These are phyloP conservation scores for Aegilops longissima DNA, from an alignment of 176 grass and related monocot genomes.

Conservation along the genomic window DNA sequence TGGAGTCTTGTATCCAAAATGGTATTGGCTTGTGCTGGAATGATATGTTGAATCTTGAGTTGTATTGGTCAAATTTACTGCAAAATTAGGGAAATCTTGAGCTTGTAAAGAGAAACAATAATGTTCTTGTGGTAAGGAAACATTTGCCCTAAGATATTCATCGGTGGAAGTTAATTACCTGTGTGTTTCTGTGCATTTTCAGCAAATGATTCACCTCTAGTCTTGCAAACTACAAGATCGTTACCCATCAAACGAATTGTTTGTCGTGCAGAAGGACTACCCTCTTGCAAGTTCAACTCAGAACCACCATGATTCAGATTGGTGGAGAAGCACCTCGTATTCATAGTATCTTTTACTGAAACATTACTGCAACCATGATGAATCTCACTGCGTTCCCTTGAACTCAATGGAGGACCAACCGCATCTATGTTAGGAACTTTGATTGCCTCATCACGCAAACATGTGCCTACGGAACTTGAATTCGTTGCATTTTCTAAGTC, in stretches of 20 bases:
- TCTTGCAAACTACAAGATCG: constrained; percentile 44
- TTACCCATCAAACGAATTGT: constrained; percentile 66
- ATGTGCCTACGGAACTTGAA: not conserved
- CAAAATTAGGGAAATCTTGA: constrained; percentile 15
- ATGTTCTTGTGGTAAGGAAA: constrained; percentile 39
- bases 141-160: constrained; percentile 9
- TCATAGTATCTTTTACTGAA: constrained; percentile 22
- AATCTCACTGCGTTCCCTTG: constrained; percentile 5
- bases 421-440: not conserved
- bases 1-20: not conserved
- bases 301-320: constrained; percentile 29
- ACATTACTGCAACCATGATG: not conserved
- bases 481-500: constrained; percentile 4
- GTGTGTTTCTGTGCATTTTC: not conserved
- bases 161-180: constrained; percentile 2
- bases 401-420: constrained; percentile 11
- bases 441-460: not conserved
- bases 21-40: constrained; percentile 11
- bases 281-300: constrained; percentile 32
- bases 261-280: constrained; percentile 27
- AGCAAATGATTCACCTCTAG: constrained; percentile 9
- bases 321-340: constrained; percentile 15
- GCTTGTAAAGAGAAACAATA: constrained; percentile 42
- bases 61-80: constrained; percentile 18
- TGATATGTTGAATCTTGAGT: constrained; percentile 20